Conservation (phyloP, 1,284 basidiomycete genomes). For the Tylopilus sp. region DNA sequence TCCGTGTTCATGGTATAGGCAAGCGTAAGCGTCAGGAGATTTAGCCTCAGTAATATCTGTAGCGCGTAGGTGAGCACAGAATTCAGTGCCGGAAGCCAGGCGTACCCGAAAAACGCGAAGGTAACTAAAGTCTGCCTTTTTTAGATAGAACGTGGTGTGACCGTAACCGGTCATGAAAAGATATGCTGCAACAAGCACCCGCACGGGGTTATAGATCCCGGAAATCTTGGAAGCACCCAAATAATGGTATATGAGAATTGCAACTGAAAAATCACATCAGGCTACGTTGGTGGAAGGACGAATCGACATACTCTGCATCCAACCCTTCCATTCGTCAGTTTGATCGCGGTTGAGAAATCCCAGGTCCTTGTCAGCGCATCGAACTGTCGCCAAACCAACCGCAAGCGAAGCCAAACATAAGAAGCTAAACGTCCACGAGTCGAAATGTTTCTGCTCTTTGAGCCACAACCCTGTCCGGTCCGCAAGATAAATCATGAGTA, state of each 20-base stretch:
- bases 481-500: constrained; percentile 68
- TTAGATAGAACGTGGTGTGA: constrained; percentile 74
- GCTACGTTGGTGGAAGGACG: constrained; percentile 1
- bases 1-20: constrained; percentile 89
- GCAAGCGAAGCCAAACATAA: constrained; percentile 53
- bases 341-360: constrained; percentile 88
- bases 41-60: constrained; percentile 77
- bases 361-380: constrained; percentile 72
- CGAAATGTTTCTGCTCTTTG: constrained; percentile 85
- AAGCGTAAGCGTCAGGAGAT: constrained; percentile 76
- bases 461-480: constrained; percentile 82
- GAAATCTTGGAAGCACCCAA: constrained; percentile 82
- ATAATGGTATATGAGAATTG: constrained; percentile 87
- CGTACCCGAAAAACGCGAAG: constrained; percentile 65
- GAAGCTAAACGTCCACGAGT: constrained; percentile 62
- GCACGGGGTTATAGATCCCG: constrained; percentile 86
- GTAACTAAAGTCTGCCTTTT: constrained; percentile 83
- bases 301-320: constrained; percentile 80
- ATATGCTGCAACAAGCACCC: constrained; percentile 84
- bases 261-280: constrained; percentile 46
- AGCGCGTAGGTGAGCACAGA: constrained; percentile 7
- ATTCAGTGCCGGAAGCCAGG: not conserved
- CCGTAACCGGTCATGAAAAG: constrained; percentile 80
- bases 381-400: constrained; percentile 63
- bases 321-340: constrained; percentile 94